A percentile compares a stretch with the other conserved stretches of the same genome.
phyloP scores from a whole-genome alignment of 805 yeast species.

The Candida lessepsii region DNA sequence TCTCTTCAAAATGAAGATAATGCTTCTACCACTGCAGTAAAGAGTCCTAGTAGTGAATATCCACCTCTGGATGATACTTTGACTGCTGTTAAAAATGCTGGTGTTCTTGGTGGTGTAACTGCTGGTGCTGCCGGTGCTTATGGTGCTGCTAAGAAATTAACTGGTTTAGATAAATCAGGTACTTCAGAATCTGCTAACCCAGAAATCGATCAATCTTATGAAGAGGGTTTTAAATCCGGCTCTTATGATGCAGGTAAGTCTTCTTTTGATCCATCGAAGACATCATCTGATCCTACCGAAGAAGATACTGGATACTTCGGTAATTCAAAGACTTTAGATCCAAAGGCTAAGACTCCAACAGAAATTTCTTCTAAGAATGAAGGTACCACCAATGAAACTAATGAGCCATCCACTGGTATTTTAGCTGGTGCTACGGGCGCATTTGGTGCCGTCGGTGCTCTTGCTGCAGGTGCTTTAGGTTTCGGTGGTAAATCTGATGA shows the following conservation, averaged over 20 bases:
- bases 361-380: neutral
- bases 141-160: conserved; percentile 8
- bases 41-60: conserved; percentile 12
- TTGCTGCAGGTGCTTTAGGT: conserved; percentile 17
- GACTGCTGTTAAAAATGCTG: conserved; percentile 10
- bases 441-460: conserved; percentile 19
- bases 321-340: conserved; percentile 13
- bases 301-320: conserved; percentile 3
- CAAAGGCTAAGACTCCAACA: conserved; percentile 17
- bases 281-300: too few species aligned
- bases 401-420: conserved; percentile 12
- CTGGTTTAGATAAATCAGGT: conserved; percentile 2
- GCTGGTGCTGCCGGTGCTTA: conserved; percentile 15
- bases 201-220: conserved; percentile 18
- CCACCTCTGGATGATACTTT: conserved; percentile 6
- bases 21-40: conserved; percentile 14
- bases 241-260: conserved; percentile 22
- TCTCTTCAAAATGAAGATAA: conserved; percentile 10
- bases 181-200: neutral
- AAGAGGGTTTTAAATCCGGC: conserved; percentile 18
- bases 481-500: conserved; percentile 2
- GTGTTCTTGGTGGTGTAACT: conserved; percentile 14
- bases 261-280: too few species aligned
- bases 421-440: conserved; percentile 26
- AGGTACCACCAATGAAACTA: neutral